These are phyloP conservation scores for Penicillium nordicum DNA, from an alignment of 2,329 filamentous ascomycete species.

Conservation along the genomic window DNA sequence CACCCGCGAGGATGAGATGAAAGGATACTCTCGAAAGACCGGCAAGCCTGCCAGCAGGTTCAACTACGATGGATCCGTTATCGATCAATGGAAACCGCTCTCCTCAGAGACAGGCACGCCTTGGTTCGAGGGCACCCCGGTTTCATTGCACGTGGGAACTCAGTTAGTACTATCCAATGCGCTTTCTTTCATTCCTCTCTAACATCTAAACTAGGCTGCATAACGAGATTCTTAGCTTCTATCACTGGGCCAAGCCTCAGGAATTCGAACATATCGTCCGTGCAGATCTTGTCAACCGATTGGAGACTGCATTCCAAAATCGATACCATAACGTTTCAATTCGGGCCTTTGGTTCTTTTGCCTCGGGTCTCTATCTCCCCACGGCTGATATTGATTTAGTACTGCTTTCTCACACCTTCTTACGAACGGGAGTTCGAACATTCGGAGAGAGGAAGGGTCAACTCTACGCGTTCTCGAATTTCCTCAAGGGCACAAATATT, in stretches of 20 bases:
- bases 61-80: slow-evolving; percentile 50
- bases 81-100: slow-evolving; percentile 52
- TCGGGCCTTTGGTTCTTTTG: slow-evolving; percentile 86
- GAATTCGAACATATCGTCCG: slow-evolving; percentile 75
- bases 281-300: slow-evolving; percentile 65
- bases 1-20: slow-evolving; percentile 66
- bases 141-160: slow-evolving; percentile 32
- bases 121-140: slow-evolving; percentile 51
- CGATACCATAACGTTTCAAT: slow-evolving; percentile 62
- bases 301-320: slow-evolving; percentile 58
- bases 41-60: slow-evolving; percentile 53
- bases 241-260: slow-evolving; percentile 74
- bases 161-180: slow-evolving; percentile 26
- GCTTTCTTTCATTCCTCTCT: not conserved
- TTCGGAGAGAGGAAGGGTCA: slow-evolving; percentile 51
- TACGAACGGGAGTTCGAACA: slow-evolving; percentile 51
- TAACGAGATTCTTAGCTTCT: slow-evolving; percentile 87
- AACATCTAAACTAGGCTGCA: slow-evolving; percentile 60
- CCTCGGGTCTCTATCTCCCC: slow-evolving; percentile 72
- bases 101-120: slow-evolving; percentile 51
- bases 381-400: slow-evolving; percentile 94
- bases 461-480: slow-evolving; percentile 61
- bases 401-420: slow-evolving; percentile 62
- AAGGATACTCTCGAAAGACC: slow-evolving; percentile 53
- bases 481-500: slow-evolving; percentile 57